Evolutionary conservation across 108 stramenopile genomes (phyloP).

Genomic region (Nitzschia sp.): DNA sequence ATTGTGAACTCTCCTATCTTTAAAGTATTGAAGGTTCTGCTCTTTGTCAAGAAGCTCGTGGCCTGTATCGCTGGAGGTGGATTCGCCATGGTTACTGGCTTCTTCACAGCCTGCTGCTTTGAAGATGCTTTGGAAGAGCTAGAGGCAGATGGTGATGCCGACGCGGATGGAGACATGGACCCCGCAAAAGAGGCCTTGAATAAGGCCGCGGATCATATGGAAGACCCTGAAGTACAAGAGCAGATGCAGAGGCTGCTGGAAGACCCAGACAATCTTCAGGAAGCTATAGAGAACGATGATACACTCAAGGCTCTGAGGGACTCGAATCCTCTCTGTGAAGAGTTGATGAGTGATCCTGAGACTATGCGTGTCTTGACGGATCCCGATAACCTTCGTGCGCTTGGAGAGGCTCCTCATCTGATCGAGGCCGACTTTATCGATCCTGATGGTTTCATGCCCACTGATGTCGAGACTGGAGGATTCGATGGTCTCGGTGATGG

Average conservation of each 20-base stretch:
- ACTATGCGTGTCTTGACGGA: conserved; percentile 54
- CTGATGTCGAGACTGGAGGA: conserved; percentile 29
- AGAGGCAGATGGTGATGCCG: conserved; percentile 20
- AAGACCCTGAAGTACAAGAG: conserved; percentile 58
- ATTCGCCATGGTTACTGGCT: conserved; percentile 19
- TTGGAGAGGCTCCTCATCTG: conserved; percentile 48
- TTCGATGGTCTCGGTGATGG: conserved; percentile 28
- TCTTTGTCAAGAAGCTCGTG: conserved; percentile 53
- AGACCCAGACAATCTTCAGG: conserved; percentile 56
- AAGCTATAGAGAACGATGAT: conserved; percentile 54
- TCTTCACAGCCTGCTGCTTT: conserved; percentile 38
- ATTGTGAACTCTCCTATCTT: conserved; percentile 48
- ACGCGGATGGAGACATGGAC: conserved; percentile 18
- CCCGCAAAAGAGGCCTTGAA: conserved; percentile 33
- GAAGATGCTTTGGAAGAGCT: conserved; percentile 39
- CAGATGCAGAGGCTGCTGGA: conserved; percentile 47
- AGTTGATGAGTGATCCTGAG: conserved; percentile 57
- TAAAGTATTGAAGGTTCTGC: conserved; percentile 42
- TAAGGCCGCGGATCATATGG: conserved; percentile 54
- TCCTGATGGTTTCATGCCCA: conserved; percentile 31
- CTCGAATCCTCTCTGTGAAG: conserved; percentile 48
- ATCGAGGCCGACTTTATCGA: conserved; percentile 54
- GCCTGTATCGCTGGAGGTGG: conserved; percentile 44
- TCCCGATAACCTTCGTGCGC: conserved; percentile 58
- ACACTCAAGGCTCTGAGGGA: conserved; percentile 47